Base-by-base conservation (phyloP, 352 stramenopile genomes). In the Pythium plurisporium region DNA sequence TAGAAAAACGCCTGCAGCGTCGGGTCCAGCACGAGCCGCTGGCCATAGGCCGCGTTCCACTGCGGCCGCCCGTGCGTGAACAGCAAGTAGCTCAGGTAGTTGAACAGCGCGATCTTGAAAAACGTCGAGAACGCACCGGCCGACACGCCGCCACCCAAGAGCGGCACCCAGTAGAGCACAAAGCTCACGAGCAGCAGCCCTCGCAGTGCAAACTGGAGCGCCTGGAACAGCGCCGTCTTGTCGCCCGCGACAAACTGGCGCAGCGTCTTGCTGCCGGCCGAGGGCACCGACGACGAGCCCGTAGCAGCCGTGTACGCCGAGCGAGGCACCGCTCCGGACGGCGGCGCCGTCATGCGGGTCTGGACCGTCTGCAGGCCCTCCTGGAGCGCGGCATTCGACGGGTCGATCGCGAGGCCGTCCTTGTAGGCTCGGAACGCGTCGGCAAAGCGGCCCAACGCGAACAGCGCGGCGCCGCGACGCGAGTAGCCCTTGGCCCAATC, bases 401-500 rank as follows among this genome's bases (percentile, higher is more conserved):
- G 79, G 33, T 92, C 77, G 26, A 81, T 55, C 56, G 70, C 66
- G 6, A 94, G 62, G 2, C 80, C 84, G 9, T 72, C 52, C 48
- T 84, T 79, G 48, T 93, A 95, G 46, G 86, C 91, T 9, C 59
- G 73, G 7, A 78, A 74, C 36, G 86, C 84, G 17, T 73, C 72
- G 40, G 94, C 84, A 48, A 84, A 95, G 26, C 82, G 83, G 57
- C 69, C 67, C 48, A 93, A 58, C 47, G 84, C 82, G 56, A 93
- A 78, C 56, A 92, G 74, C 0, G 86, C 86, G 4, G 86, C 83
- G 4, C 86, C 86, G 50, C 92, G 91, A 48, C 86, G 86, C 30
- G 77, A 89, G 69, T 90, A 95, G 0, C 86, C 84, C 65, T 95
- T 95, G 81, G 77, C 90, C 86, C 86, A 95, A 31, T 89, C 73